These are phyloP conservation scores for Juglanconis sp. DNA, from an alignment of 2,329 filamentous ascomycete species.

Conservation along the genomic window DNA sequence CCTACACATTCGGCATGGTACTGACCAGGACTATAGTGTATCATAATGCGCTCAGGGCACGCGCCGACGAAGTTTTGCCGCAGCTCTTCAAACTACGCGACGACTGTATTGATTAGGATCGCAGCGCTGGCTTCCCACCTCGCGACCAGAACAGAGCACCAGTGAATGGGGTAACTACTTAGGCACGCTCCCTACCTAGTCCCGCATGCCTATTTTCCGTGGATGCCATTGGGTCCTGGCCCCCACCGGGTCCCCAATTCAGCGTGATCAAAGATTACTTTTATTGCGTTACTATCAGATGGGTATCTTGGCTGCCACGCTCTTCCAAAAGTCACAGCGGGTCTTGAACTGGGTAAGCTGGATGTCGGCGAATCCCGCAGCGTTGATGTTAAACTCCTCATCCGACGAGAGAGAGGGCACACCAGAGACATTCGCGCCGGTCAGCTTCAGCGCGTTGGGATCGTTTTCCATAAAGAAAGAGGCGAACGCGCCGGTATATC, in stretches of 20 bases:
- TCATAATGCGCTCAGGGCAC: conserved; percentile 75
- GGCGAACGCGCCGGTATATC: conserved; percentile 56
- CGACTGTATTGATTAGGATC: conserved; percentile 51
- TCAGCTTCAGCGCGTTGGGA: conserved; percentile 56
- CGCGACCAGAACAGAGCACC: not conserved
- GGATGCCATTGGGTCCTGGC: too few relatives aligned
- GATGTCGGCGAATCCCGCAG: conserved; percentile 41
- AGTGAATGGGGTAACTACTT: too few relatives aligned
- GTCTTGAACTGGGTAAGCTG: conserved; percentile 35
- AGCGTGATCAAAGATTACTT: too few relatives aligned
- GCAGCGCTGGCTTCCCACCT: not conserved
- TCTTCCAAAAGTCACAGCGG: conserved; percentile 54
- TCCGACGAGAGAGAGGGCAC: conserved; percentile 42
- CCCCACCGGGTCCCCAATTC: too few relatives aligned
- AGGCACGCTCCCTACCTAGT: too few relatives aligned
- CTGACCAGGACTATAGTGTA: conserved; percentile 41
- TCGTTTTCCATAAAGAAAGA: conserved; percentile 59
- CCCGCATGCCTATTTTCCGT: too few relatives aligned
- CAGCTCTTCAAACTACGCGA: conserved; percentile 76
- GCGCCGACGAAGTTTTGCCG: conserved; percentile 71
- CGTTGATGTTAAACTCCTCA: conserved; percentile 49
- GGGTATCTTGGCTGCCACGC: conserved; percentile 42
- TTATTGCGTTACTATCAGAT: conserved; percentile 29
- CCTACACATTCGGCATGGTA: too few relatives aligned
- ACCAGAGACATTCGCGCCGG: conserved; percentile 36